Percentiles rank a stretch among this genome's conserved stretches.
These are phyloP conservation scores for Nakaseomyces bracarensis DNA, from an alignment of 1,139 yeast species.

Conservation along the genomic window DNA sequence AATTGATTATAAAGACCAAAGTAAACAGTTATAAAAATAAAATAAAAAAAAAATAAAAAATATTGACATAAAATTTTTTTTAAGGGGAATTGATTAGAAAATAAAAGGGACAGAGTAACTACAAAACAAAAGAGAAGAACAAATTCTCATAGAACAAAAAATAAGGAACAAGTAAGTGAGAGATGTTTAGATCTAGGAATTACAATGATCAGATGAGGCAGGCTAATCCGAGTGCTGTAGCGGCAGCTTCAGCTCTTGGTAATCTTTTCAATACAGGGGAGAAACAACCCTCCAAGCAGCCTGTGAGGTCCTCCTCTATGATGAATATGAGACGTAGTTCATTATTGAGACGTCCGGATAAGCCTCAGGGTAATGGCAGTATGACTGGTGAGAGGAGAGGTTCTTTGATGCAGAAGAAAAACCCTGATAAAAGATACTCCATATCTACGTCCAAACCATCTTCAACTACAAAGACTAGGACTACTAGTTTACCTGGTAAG, in stretches of 20 bases:
- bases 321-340: slow-evolving; percentile 7
- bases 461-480: slow-evolving; percentile 9
- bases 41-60: no score
- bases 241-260: slow-evolving; percentile 40
- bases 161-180: no score
- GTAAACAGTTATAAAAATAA: no score
- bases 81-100: no score
- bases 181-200: slow-evolving; percentile 8
- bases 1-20: no score
- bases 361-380: not conserved
- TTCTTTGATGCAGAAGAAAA: slow-evolving; percentile 3
- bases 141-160: no score
- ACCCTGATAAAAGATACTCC: not conserved
- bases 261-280: slow-evolving; percentile 27
- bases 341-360: not conserved
- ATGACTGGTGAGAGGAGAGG: slow-evolving; percentile 2
- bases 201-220: slow-evolving; percentile 9
- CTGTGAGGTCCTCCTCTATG: slow-evolving; percentile 13
- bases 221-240: slow-evolving; percentile 36
- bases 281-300: slow-evolving; percentile 23
- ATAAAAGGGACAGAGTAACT: no score
- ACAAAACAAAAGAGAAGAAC: not conserved
- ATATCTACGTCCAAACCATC: not conserved
- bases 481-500: slow-evolving; percentile 16
- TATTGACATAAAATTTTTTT: no score